Evolutionary conservation across 805 yeast species (phyloP).

Genomic region (Ogataea paradorogensis): DNA sequence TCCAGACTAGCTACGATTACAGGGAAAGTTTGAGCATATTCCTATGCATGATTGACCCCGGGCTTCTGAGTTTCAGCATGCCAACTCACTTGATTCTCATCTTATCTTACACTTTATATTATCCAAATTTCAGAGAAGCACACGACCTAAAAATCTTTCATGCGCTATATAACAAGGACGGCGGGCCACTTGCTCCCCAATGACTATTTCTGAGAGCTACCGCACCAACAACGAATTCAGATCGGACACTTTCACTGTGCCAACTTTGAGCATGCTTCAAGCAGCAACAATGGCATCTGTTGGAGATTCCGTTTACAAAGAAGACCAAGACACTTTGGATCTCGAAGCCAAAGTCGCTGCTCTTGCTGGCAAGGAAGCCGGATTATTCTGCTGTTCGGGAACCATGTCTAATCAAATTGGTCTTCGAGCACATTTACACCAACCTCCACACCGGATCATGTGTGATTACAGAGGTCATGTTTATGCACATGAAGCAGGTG

Average conservation of each 20-base stretch:
- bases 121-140: constrained; percentile 5
- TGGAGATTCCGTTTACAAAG: constrained; percentile 85
- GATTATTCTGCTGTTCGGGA: constrained; percentile 78
- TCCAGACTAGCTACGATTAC: not conserved
- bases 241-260: constrained; percentile 87
- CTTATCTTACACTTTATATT: not conserved
- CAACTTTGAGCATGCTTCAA: constrained; percentile 66
- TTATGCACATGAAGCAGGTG: constrained; percentile 82
- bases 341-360: constrained; percentile 64
- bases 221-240: constrained; percentile 45
- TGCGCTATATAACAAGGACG: constrained; percentile 3
- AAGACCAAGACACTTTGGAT: constrained; percentile 64
- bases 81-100: not conserved
- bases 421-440: constrained; percentile 63
- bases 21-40: not conserved
- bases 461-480: constrained; percentile 85
- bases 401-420: constrained; percentile 87
- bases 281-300: constrained; percentile 55
- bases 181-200: constrained; percentile 1
- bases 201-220: constrained; percentile 15
- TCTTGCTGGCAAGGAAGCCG: constrained; percentile 76
- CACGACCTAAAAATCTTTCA: constrained; percentile 14
- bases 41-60: not conserved
- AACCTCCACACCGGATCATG: constrained; percentile 77
- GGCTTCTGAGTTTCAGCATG: not conserved